These are phyloP conservation scores for Aspergillus nanangensis DNA, from an alignment of 495 filamentous ascomycete genomes.

Conservation along the genomic window DNA sequence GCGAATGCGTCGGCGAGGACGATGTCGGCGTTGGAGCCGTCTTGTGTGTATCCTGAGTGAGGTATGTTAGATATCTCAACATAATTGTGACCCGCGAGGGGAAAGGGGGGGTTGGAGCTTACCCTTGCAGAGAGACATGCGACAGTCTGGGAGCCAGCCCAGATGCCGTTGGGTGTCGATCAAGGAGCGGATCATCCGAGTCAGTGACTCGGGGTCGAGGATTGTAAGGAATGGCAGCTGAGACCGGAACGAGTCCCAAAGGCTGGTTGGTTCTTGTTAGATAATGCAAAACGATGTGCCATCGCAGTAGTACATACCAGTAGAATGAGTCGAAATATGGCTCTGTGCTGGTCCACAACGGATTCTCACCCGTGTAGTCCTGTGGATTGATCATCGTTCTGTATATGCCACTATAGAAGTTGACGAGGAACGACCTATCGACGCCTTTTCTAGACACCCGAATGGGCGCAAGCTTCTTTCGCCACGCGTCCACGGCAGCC, in stretches of 20 bases:
- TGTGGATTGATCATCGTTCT: conserved; percentile 65
- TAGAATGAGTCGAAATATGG: conserved; percentile 56
- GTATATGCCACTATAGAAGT: conserved; percentile 53
- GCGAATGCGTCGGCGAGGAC: conserved; percentile 72
- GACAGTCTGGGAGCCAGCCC: conserved; percentile 63
- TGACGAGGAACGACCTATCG: conserved; percentile 52
- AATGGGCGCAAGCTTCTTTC: conserved; percentile 51
- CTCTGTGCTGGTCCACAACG: conserved; percentile 61
- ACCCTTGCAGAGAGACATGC: conserved; percentile 70
- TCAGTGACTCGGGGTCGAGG: conserved; percentile 56
- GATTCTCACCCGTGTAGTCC: conserved; percentile 72
- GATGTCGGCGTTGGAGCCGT: conserved; percentile 72
- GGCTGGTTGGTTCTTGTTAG: conserved; percentile 23
- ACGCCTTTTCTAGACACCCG: conserved; percentile 43
- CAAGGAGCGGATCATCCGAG: conserved; percentile 62
- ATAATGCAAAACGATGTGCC: too few species aligned
- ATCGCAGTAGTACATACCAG: conserved; percentile 36
- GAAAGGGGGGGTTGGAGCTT: conserved; percentile 4
- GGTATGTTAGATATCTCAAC: too few species aligned
- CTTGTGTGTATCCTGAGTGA: conserved; percentile 51
- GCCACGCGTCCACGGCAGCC: conserved; percentile 42
- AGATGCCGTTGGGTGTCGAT: conserved; percentile 70
- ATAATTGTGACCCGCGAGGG: too few species aligned
- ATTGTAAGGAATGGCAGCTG: conserved; percentile 63
- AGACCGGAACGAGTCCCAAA: conserved; percentile 63